Conservation (phyloP, 78 protist species). For the Dictyostelium intermedium region DNA sequence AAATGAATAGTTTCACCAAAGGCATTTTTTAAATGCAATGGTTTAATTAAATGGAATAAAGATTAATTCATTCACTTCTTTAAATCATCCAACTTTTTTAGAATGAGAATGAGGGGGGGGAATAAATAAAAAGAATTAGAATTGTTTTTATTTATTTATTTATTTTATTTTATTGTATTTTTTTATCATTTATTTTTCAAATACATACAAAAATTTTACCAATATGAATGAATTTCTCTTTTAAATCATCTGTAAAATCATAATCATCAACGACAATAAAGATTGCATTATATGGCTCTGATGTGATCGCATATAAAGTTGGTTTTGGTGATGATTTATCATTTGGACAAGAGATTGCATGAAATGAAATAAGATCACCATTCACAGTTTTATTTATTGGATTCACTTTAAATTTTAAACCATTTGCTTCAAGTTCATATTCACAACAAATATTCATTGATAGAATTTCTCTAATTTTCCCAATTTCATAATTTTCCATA, state of each 20-base stretch:
- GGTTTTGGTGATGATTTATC: not conserved
- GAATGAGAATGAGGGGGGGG: no score
- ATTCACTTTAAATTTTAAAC: not conserved
- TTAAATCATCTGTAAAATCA: not conserved
- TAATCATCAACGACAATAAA: not conserved
- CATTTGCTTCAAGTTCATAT: not conserved
- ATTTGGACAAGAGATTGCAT: not conserved
- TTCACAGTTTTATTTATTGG: not conserved
- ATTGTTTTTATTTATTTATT: not conserved
- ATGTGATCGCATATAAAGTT: not conserved
- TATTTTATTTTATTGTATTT: no score
- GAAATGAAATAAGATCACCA: not conserved
- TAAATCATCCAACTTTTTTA: not conserved
- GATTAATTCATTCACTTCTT: no score
- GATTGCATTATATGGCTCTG: not conserved
- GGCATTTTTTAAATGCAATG: no score
- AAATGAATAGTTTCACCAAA: no score
- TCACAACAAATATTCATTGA: not conserved
- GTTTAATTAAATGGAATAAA: no score
- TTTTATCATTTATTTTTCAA: not conserved
- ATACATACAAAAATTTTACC: not conserved
- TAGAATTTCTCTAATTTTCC: not conserved
- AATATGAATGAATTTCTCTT: not conserved
- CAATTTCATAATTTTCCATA: not conserved
- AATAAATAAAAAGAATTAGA: not conserved